These are phyloP conservation scores for Pleurotus giganteus DNA, from an alignment of 768 basidiomycete species.

Conservation along the genomic window DNA sequence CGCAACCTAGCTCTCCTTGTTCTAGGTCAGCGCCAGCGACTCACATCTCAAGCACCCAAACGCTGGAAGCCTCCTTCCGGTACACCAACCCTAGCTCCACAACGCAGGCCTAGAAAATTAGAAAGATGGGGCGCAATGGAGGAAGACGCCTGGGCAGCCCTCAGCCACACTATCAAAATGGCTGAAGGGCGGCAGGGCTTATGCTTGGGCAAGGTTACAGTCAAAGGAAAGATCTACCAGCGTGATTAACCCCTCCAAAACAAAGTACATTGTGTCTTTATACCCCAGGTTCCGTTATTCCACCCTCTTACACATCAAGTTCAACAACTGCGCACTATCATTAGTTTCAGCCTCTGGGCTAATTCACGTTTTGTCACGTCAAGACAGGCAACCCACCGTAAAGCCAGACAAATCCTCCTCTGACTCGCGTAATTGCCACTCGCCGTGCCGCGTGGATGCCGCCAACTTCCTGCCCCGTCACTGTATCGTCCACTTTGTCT, in stretches of 20 bases:
- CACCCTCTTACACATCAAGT: too few relatives aligned
- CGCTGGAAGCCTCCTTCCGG: constrained; percentile 14
- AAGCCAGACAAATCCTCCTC: not conserved
- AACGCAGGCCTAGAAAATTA: constrained; percentile 16
- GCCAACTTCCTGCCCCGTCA: not conserved
- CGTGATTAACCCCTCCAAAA: not conserved
- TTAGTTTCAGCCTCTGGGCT: too few relatives aligned
- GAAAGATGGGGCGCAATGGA: constrained; percentile 27
- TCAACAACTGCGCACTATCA: too few relatives aligned
- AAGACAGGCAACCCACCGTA: not conserved
- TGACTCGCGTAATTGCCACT: not conserved
- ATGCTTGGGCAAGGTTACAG: constrained; percentile 45
- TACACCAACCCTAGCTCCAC: constrained; percentile 36
- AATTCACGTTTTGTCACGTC: not conserved
- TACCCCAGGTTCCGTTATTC: too few relatives aligned
- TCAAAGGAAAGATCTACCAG: constrained; percentile 12
- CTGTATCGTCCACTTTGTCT: too few relatives aligned
- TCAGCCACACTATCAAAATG: constrained; percentile 55
- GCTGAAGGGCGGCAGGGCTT: constrained; percentile 55
- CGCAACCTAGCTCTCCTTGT: constrained; percentile 49
- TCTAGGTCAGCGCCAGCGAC: constrained; percentile 29
- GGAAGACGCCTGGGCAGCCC: constrained; percentile 39
- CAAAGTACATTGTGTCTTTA: too few relatives aligned
- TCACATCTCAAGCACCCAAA: constrained; percentile 22
- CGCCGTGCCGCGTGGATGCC: not conserved